These are phyloP conservation scores for Cenococcum geophilum DNA, from an alignment of 495 filamentous ascomycete genomes.

Conservation along the genomic window DNA sequence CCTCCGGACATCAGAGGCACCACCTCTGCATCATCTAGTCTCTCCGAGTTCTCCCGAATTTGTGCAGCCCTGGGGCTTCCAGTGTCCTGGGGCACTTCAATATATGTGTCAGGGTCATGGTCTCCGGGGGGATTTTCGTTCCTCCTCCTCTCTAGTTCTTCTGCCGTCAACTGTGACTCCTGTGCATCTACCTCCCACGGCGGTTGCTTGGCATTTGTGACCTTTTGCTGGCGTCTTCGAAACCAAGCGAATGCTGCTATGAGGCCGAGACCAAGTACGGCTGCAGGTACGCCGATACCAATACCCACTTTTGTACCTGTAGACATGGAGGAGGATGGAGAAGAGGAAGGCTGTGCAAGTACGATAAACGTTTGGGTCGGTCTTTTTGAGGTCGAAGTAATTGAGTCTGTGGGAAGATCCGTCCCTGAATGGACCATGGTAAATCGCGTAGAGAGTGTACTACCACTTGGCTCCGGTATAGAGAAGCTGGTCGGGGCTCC, in stretches of 20 bases:
- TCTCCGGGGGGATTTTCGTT: slow-evolving; percentile 6
- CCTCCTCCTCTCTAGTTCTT: neutral
- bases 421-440: too few relatives aligned
- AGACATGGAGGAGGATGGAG: neutral
- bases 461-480: too few relatives aligned
- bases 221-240: neutral
- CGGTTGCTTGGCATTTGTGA: neutral
- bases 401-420: neutral
- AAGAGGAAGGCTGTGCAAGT: neutral
- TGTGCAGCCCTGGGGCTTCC: too few relatives aligned
- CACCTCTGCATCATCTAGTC: too few relatives aligned
- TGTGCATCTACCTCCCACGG: slow-evolving; percentile 5
- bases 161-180: slow-evolving; percentile 3
- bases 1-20: too few relatives aligned
- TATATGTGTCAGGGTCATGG: too few relatives aligned
- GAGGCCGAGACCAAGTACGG: neutral
- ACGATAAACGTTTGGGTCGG: neutral
- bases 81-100: too few relatives aligned
- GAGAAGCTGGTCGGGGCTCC: too few relatives aligned
- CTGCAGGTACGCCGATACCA: slow-evolving; percentile 1
- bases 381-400: neutral
- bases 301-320: neutral
- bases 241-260: neutral
- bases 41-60: too few relatives aligned
- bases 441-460: too few relatives aligned